Evolutionary conservation across 805 yeast genomes (phyloP).

Genomic region (Nakazawaea wickerhamii): DNA sequence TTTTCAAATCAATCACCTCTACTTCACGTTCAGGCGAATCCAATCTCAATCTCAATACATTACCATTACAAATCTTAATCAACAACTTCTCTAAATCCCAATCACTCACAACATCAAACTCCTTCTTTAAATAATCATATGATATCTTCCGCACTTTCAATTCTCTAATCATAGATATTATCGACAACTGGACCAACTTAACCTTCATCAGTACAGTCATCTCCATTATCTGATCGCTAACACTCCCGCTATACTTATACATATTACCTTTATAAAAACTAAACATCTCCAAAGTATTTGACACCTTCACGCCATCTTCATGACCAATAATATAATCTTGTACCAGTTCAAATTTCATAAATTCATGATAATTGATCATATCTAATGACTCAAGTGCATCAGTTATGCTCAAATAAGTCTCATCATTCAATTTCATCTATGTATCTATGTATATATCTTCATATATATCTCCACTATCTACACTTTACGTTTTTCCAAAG

Average conservation of each 20-base stretch:
- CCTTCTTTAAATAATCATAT: not conserved
- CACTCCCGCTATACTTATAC: not conserved
- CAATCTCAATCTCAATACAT: not conserved
- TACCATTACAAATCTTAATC: not conserved
- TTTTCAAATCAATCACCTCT: not conserved
- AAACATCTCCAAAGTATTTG: conserved; percentile 20
- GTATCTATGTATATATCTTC: not conserved
- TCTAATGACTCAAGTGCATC: conserved; percentile 1
- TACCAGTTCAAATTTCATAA: conserved; percentile 4
- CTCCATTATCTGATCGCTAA: not conserved
- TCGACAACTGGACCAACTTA: conserved; percentile 9
- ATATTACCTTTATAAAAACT: conserved; percentile 17
- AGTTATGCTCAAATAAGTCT: not conserved
- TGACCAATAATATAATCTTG: too few relatives aligned
- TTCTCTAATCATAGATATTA: not conserved
- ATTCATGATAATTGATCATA: not conserved
- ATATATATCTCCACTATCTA: not conserved
- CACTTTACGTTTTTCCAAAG: not conserved
- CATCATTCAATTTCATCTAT: not conserved
- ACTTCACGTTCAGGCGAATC: not conserved
- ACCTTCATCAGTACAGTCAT: not conserved
- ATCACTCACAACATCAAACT: not conserved
- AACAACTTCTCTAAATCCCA: not conserved
- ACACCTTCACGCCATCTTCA: conserved; percentile 1
- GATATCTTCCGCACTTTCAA: not conserved